Percentiles rank a stretch among this genome's conserved stretches.
phyloP scores from a whole-genome alignment of 495 filamentous ascomycete genomes.

The Xylaria cubensis region DNA sequence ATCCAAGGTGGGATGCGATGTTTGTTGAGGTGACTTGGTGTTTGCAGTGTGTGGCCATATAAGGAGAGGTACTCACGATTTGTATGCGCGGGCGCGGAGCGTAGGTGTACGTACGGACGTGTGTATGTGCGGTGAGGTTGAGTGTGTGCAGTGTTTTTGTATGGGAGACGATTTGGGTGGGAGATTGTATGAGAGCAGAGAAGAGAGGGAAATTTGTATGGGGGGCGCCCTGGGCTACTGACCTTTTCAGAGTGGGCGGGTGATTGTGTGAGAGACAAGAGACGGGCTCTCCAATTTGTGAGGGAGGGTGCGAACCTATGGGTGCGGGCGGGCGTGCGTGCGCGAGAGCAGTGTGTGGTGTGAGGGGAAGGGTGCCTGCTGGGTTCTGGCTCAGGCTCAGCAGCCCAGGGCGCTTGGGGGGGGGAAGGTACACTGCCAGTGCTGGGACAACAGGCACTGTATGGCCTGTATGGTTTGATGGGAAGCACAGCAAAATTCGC shows the following conservation, averaged over 20 bases:
- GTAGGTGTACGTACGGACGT: constrained; percentile 26
- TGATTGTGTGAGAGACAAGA: constrained; percentile 57
- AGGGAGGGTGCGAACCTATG: constrained; percentile 40
- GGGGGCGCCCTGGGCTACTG: constrained; percentile 52
- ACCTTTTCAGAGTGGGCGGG: constrained; percentile 68
- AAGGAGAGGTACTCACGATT: constrained; percentile 48
- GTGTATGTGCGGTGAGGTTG: constrained; percentile 44
- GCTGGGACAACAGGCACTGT: constrained; percentile 4
- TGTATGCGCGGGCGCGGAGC: constrained; percentile 35
- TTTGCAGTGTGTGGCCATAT: constrained; percentile 43
- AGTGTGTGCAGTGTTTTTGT: constrained; percentile 61
- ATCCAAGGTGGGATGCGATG: constrained; percentile 16
- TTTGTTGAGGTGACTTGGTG: constrained; percentile 43
- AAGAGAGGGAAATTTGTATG: constrained; percentile 63
- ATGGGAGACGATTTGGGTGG: constrained; percentile 55
- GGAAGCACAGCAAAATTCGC: not conserved
- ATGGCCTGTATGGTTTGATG: not conserved
- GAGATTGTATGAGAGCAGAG: constrained; percentile 65
- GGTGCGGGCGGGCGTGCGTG: constrained; percentile 18
- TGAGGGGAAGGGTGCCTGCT: constrained; percentile 13
- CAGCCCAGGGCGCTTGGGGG: not conserved
- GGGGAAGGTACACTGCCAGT: not conserved
- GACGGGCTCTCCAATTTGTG: constrained; percentile 44
- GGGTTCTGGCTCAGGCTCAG: constrained; percentile 16
- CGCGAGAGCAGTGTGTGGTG: constrained; percentile 16